phyloP scores from a whole-genome alignment of 176 grass and related monocot genomes.

The Tillandsia leiboldiana region DNA sequence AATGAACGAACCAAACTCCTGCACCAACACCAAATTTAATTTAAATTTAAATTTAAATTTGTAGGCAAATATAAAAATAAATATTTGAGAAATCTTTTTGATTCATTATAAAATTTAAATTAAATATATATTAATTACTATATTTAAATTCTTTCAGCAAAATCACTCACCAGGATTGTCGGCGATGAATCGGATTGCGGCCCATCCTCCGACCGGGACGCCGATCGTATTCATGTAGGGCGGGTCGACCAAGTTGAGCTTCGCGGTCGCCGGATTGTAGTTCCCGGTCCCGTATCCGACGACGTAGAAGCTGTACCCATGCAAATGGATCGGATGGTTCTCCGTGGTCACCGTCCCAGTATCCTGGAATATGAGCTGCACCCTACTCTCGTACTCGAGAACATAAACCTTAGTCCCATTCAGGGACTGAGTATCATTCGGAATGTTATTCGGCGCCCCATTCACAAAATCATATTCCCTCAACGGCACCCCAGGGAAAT shows the following conservation, averaged over 20 bases:
- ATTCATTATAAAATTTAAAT: too few species aligned
- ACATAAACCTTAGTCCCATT: slow-evolving; percentile 25
- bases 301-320: slow-evolving; percentile 25
- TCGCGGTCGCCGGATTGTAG: slow-evolving; percentile 13
- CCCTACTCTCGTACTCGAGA: slow-evolving; percentile 17
- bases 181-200: slow-evolving; percentile 26
- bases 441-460: slow-evolving; percentile 19
- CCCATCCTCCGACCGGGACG: slow-evolving; percentile 30
- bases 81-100: too few species aligned
- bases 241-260: slow-evolving; percentile 29
- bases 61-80: too few species aligned
- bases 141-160: too few species aligned
- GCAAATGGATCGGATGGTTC: slow-evolving; percentile 33
- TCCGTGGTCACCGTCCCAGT: slow-evolving; percentile 19
- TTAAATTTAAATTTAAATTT: neutral
- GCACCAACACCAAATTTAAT: neutral
- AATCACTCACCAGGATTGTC: slow-evolving; percentile 24
- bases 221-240: slow-evolving; percentile 31
- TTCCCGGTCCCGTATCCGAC: slow-evolving; percentile 25
- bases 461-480: slow-evolving; percentile 20
- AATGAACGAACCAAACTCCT: slow-evolving; percentile 35
- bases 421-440: slow-evolving; percentile 21
- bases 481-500: slow-evolving; percentile 22
- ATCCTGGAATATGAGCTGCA: slow-evolving; percentile 25
- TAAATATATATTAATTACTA: too few species aligned